These are phyloP conservation scores for Clavulina sp. DNA, from an alignment of 768 basidiomycete genomes.

Conservation along the genomic window DNA sequence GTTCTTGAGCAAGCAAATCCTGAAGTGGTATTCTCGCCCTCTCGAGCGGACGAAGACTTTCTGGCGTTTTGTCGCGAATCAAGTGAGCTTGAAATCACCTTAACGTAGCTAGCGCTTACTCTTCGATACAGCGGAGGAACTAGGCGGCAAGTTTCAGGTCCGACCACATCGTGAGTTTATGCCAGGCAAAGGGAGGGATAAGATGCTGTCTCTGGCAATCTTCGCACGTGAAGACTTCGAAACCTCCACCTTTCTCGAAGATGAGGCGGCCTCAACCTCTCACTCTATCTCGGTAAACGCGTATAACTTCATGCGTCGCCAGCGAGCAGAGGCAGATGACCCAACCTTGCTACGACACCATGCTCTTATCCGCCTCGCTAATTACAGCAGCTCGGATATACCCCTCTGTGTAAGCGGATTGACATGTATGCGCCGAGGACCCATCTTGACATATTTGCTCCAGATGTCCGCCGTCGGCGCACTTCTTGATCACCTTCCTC, in stretches of 20 bases:
- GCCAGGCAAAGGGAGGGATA: constrained; percentile 47
- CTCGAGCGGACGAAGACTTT: constrained; percentile 66
- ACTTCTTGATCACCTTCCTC: constrained; percentile 56
- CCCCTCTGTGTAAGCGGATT: constrained; percentile 55
- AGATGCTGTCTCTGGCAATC: constrained; percentile 45
- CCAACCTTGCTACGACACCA: constrained; percentile 53
- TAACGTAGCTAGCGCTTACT: too few species aligned
- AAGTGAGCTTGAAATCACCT: constrained; percentile 29
- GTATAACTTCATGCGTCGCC: constrained; percentile 54
- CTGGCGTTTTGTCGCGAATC: constrained; percentile 46
- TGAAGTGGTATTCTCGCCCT: constrained; percentile 56
- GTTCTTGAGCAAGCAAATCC: constrained; percentile 76
- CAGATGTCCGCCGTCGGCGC: constrained; percentile 76
- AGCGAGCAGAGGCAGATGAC: constrained; percentile 30
- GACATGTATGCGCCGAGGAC: not conserved
- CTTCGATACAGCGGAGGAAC: constrained; percentile 37
- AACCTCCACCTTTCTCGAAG: too few species aligned
- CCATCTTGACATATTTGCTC: not conserved
- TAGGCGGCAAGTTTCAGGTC: constrained; percentile 48
- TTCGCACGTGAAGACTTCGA: too few species aligned
- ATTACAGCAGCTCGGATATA: constrained; percentile 55
- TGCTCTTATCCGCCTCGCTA: constrained; percentile 60
- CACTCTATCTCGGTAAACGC: constrained; percentile 31
- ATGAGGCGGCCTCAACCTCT: constrained; percentile 22
- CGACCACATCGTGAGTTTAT: constrained; percentile 69